Evolutionary conservation across 306 rosid genomes (phyloP), one percentile per base, ranked within the genome.

Genomic region (Gastrolobium villosum): DNA sequence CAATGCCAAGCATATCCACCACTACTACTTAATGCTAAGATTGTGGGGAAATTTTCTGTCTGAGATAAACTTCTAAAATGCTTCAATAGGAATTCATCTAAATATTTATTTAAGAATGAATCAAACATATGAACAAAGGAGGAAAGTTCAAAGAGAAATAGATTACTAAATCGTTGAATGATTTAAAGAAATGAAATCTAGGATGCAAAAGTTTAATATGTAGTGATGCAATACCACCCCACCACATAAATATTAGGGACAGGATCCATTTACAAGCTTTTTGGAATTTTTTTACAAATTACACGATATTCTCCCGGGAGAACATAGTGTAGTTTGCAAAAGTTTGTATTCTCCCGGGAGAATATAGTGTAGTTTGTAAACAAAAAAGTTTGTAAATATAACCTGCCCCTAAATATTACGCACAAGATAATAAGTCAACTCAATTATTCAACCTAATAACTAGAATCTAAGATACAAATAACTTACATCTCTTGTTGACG

Each of bases 401-500:
- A n/a, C n/a, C n/a, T n/a, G n/a, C n/a, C n/a, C n/a, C n/a, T n/a
- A 53, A 6, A 41, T 49, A 28, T 20, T 36, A 70, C 30, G 65
- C 70, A 60, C 0, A 44, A 48, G 75, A 61, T 41, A 10, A 15
- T 13, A 14, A 20, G 65, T 31, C 44, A 57, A 8, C 55, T 48
- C 35, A 36, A 78, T 72, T 32, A 14, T 14, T 40, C 10, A 10
- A 13, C 52, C 37, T 41, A 44, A 49, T 40, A 82, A 61, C 40
- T 55, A 81, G 63, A 84, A 70, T 41, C 49, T 73, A 41, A 43
- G 64, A 72, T 56, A 77, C 15, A 41, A 66, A 48, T 30, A 46
- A 84, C 94, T 91, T 87, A 90, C 98, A 44, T 95, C 94, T 87
- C 99, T 93, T 48, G 99, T 93, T 59, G 96, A 90, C 75, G 94